phyloP scores from a whole-genome alignment of 1,284 basidiomycete species.

The Marasmius oreades region DNA sequence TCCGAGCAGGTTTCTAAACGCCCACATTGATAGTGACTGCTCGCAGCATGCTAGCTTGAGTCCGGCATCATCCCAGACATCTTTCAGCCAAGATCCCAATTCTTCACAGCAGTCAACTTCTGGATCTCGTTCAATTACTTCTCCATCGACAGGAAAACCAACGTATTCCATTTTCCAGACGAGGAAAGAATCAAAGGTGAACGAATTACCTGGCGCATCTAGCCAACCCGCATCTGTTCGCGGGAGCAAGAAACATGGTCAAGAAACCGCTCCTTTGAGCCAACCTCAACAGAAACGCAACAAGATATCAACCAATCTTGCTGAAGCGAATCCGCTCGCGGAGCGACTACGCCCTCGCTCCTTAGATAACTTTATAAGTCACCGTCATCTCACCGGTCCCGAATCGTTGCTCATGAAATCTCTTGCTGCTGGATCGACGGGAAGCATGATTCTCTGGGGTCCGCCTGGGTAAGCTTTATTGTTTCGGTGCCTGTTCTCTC shows the following conservation, averaged over 20 bases:
- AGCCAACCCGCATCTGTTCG: not conserved
- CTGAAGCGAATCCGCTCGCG: conserved; percentile 51
- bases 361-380: conserved; percentile 68
- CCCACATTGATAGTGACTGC: conserved; percentile 13
- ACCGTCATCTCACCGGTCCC: conserved; percentile 54
- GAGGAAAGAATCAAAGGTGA: not conserved
- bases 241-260: conserved; percentile 5
- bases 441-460: conserved; percentile 73
- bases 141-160: not conserved
- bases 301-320: conserved; percentile 21
- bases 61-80: not conserved
- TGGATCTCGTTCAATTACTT: not conserved
- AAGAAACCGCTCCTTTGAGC: not conserved
- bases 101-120: not conserved
- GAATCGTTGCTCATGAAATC: conserved; percentile 52
- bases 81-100: not conserved
- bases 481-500: conserved; percentile 6
- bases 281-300: conserved; percentile 7
- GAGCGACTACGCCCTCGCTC: conserved; percentile 60
- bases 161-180: not conserved
- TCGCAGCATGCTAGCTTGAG: not conserved
- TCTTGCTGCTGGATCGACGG: conserved; percentile 44
- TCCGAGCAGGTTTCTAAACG: conserved; percentile 12
- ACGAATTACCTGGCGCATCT: not conserved
- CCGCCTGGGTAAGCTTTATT: conserved; percentile 56